Conservation (phyloP, 2,329 filamentous ascomycete genomes). For the Colletotrichum graminicola region DNA sequence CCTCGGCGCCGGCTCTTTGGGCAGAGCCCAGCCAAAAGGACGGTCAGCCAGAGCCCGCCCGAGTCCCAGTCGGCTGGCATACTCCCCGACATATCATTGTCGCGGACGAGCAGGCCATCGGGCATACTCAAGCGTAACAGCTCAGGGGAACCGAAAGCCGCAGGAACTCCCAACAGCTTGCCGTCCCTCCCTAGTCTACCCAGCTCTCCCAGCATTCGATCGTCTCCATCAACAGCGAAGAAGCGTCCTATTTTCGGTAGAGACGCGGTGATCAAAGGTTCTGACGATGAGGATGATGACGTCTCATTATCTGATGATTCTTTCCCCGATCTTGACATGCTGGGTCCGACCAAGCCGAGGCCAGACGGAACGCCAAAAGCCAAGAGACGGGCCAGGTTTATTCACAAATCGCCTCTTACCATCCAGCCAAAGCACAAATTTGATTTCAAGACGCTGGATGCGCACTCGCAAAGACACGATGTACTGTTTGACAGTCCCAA, state of each 20-base stretch:
- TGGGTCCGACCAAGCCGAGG: constrained; percentile 27
- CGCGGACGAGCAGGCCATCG: not conserved
- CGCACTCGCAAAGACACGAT: constrained; percentile 69
- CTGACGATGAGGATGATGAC: constrained; percentile 77
- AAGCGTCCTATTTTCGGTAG: constrained; percentile 52
- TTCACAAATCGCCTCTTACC: constrained; percentile 62
- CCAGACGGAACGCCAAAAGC: constrained; percentile 58
- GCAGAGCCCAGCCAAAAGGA: constrained; percentile 4
- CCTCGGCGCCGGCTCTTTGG: constrained; percentile 29
- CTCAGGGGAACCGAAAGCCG: not conserved
- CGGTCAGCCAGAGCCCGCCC: constrained; percentile 18
- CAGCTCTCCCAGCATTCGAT: constrained; percentile 42
- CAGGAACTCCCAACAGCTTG: constrained; percentile 19
- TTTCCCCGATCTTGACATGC: constrained; percentile 60
- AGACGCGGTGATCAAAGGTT: constrained; percentile 73
- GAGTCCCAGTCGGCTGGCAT: not conserved
- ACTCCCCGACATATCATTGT: not conserved
- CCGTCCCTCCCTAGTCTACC: constrained; percentile 36
- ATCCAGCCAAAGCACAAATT: constrained; percentile 70
- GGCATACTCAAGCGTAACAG: constrained; percentile 13
- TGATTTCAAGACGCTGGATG: constrained; percentile 72
- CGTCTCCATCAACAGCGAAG: constrained; percentile 46
- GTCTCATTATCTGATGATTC: constrained; percentile 68
- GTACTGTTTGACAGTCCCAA: constrained; percentile 68
- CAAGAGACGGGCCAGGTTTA: constrained; percentile 58